Conservation (phyloP, 192 early-diverging fungal species). For the Coemansia sp. region DNA sequence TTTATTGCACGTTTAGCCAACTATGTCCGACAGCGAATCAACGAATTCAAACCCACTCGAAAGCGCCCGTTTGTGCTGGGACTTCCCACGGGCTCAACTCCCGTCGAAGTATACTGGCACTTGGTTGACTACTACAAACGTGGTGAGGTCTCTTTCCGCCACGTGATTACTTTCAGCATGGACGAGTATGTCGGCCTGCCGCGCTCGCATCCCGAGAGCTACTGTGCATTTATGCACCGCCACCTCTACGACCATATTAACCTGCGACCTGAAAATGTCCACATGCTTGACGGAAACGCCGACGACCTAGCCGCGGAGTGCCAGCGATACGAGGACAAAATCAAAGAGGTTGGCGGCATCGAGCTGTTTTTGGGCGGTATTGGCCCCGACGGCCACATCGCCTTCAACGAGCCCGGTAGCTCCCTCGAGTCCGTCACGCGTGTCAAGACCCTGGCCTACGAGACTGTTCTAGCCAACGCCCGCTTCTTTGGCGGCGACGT, state of each 20-base stretch:
- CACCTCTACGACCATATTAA: slow-evolving; percentile 86
- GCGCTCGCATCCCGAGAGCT: slow-evolving; percentile 74
- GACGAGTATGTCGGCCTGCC: slow-evolving; percentile 85
- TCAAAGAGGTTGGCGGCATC: slow-evolving; percentile 76
- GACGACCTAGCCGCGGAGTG: slow-evolving; percentile 81
- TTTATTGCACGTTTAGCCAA: slow-evolving; percentile 57
- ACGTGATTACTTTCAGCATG: slow-evolving; percentile 88
- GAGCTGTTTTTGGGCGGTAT: slow-evolving; percentile 88
- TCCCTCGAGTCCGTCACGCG: slow-evolving; percentile 79
- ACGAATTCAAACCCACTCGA: slow-evolving; percentile 72
- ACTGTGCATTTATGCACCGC: slow-evolving; percentile 88
- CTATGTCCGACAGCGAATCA: slow-evolving; percentile 78
- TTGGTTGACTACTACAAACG: slow-evolving; percentile 73
- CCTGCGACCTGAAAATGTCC: slow-evolving; percentile 73
- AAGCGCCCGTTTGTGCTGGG: slow-evolving; percentile 82
- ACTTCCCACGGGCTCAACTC: slow-evolving; percentile 84
- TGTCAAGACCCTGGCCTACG: slow-evolving; percentile 88
- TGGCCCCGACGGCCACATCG: slow-evolving; percentile 89
- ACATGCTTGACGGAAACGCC: slow-evolving; percentile 85
- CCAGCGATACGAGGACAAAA: slow-evolving; percentile 76
- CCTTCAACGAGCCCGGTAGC: slow-evolving; percentile 89
- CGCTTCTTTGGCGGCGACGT: slow-evolving; percentile 87
- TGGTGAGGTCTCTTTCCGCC: slow-evolving; percentile 71
- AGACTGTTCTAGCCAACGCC: slow-evolving; percentile 85
- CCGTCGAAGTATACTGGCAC: slow-evolving; percentile 78